Base-by-base conservation (phyloP, 2,329 filamentous ascomycete genomes). In the Epichloe gansuensis region DNA sequence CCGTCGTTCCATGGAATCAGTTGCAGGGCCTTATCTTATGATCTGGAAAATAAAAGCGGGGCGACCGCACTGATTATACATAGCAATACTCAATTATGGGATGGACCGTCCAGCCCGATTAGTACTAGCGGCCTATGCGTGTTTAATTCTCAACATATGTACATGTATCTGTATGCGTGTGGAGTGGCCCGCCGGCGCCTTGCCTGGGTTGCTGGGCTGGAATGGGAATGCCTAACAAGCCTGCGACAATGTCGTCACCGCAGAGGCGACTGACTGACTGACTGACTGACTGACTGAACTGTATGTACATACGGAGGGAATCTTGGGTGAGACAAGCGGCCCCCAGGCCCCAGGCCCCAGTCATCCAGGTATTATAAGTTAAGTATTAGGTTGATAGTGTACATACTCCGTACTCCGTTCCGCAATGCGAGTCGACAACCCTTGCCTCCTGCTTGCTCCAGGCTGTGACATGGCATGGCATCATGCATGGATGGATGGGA, bases 211-310 rank as follows among this genome's bases (percentile, higher is more conserved):
- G 21, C 15, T 49, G 27, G 45, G 17, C 38, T 48, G 17, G 17
- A 21, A 21, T 21, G 17, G 17, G 17, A 21, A 21, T 21, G 17
- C 21, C 13, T 17, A 9, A 8, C 21, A 17, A 49, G 17, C 21
- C 47, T 40, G 47, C 35, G 46, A 48, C 46, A 46, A 53, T 47
- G 43, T 47, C 35, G 41, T 50, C 52, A 44, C 42, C 15, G 31
- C 38, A 15, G 38, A n/a, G 12, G n/a, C 38, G 31, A 31, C 27
- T 31, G 31, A 31, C 31, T 31, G 31, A 31, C 9, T 31, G 31
- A 21, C n/a, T n/a, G 31, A 31, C 27, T 31, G 31, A 31, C 31
- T 31, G 31, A 31, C 9, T 31, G 31, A 21, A 21, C 17, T 21
- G 17, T 21, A 21, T 17, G 17, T 17, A 17, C 17, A 17, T 31